These are phyloP conservation scores for Chlorella vulgaris DNA, from an alignment of 139 green algal species.

Conservation along the genomic window DNA sequence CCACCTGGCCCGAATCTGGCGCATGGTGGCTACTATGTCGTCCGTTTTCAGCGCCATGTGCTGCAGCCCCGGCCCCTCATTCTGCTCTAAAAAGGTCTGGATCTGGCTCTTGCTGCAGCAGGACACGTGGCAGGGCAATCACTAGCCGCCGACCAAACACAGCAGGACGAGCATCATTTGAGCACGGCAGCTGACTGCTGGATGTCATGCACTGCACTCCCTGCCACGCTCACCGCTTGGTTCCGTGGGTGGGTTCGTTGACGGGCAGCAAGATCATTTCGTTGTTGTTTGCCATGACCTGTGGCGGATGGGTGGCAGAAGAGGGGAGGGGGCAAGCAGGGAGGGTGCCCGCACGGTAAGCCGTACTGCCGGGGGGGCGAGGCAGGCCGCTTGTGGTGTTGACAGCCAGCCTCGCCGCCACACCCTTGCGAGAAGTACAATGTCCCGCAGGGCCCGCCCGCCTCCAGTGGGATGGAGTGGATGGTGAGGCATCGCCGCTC, in stretches of 20 bases:
- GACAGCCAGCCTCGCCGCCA: too few species aligned
- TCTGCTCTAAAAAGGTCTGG: conserved; percentile 98
- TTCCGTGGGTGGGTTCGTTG: conserved; percentile 97
- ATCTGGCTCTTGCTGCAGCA: conserved; percentile 65
- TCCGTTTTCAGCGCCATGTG: conserved; percentile 96
- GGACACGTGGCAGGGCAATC: neutral
- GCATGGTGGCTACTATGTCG: conserved; percentile 93
- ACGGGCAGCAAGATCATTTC: conserved; percentile 95
- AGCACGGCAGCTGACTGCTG: neutral
- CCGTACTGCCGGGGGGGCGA: too few species aligned
- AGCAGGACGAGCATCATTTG: too few species aligned
- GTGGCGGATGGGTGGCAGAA: conserved; percentile 33
- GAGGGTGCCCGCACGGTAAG: too few species aligned
- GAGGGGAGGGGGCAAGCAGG: neutral
- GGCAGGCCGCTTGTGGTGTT: too few species aligned
- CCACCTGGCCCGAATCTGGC: conserved; percentile 64
- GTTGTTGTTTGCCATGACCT: conserved; percentile 91
- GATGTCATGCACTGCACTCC: neutral
- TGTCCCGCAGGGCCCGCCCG: too few species aligned
- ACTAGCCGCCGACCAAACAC: neutral
- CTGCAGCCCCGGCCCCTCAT: conserved; percentile 95
- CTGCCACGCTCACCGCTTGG: conserved; percentile 54
- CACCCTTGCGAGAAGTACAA: too few species aligned
- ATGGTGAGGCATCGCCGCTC: too few species aligned
- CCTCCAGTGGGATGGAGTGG: too few species aligned